A percentile compares a stretch with the other conserved stretches of the same genome.
Conservation (phyloP, 73 alveolate genomes). For the Paramecium pentaurelia region DNA sequence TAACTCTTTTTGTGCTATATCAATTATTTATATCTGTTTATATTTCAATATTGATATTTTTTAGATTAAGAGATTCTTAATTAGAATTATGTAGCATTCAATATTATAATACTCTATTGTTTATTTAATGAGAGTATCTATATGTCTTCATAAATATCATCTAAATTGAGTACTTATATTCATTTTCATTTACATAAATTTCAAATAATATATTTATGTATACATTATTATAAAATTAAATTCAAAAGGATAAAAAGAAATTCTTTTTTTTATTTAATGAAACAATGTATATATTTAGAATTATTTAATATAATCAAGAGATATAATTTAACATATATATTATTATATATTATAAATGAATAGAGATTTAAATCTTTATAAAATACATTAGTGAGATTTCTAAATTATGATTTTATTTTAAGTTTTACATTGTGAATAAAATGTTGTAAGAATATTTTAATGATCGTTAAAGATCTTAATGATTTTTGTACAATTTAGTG, state of each 20-base stretch:
- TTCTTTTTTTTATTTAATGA: background rate
- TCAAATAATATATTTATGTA: too few species aligned
- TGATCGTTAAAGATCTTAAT: background rate
- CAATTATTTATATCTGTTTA: background rate
- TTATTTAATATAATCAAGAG: background rate
- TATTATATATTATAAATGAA: too few species aligned
- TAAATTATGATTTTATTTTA: background rate
- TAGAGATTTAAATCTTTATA: too few species aligned
- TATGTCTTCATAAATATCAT: too few species aligned
- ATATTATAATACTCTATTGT: background rate
- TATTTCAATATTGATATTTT: too few species aligned
- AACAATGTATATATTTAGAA: background rate
- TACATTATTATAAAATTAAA: background rate
- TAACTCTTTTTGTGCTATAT: too few species aligned
- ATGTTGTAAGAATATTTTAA: background rate
- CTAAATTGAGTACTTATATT: too few species aligned
- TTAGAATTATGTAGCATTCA: background rate
- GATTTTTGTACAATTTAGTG: background rate
- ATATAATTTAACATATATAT: too few species aligned
- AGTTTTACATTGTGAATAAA: background rate
- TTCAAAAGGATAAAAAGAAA: background rate
- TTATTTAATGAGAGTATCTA: too few species aligned
- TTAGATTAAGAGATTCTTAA: background rate
- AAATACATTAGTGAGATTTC: too few species aligned
- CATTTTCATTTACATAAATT: too few species aligned